Evolutionary conservation across 2,329 filamentous ascomycete genomes (phyloP).

Genomic region (Coccinonectria pachysandricola): DNA sequence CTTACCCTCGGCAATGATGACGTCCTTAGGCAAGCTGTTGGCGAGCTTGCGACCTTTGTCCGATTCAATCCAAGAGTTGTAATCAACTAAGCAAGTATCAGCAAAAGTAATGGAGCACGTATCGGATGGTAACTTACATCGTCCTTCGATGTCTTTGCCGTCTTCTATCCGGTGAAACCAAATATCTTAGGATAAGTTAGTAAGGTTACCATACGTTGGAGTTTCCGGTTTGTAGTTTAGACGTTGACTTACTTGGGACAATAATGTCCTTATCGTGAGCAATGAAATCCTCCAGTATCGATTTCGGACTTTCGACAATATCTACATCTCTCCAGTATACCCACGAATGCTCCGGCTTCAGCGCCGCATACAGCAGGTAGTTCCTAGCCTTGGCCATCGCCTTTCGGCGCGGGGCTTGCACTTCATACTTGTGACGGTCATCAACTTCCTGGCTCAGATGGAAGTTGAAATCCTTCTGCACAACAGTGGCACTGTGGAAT

Average conservation of each 20-base stretch:
- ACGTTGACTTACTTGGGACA: conserved; percentile 69
- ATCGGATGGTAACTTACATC: conserved; percentile 69
- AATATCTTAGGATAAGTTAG: conserved; percentile 51
- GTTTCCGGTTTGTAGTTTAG: neutral
- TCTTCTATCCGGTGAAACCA: conserved; percentile 92
- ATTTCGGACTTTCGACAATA: conserved; percentile 79
- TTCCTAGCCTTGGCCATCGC: conserved; percentile 85
- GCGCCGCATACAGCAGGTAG: conserved; percentile 71
- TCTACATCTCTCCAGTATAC: conserved; percentile 98
- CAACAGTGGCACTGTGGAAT: conserved; percentile 74
- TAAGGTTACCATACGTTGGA: conserved; percentile 2
- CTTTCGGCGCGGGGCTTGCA: conserved; percentile 83
- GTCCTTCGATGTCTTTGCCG: conserved; percentile 79
- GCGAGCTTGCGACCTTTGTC: conserved; percentile 70
- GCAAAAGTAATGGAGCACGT: no score
- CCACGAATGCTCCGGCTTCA: conserved; percentile 95
- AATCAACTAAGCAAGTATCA: no score
- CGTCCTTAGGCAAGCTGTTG: conserved; percentile 63
- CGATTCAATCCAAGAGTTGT: conserved; percentile 98
- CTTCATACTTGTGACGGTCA: conserved; percentile 74
- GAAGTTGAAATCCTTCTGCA: conserved; percentile 85
- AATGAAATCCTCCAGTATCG: conserved; percentile 90
- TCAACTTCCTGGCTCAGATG: conserved; percentile 67
- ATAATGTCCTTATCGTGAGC: conserved; percentile 87
- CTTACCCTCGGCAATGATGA: conserved; percentile 80